Evolutionary conservation across 2,329 filamentous ascomycete species (phyloP).

Genomic region (Sporothrix variecibatus): DNA sequence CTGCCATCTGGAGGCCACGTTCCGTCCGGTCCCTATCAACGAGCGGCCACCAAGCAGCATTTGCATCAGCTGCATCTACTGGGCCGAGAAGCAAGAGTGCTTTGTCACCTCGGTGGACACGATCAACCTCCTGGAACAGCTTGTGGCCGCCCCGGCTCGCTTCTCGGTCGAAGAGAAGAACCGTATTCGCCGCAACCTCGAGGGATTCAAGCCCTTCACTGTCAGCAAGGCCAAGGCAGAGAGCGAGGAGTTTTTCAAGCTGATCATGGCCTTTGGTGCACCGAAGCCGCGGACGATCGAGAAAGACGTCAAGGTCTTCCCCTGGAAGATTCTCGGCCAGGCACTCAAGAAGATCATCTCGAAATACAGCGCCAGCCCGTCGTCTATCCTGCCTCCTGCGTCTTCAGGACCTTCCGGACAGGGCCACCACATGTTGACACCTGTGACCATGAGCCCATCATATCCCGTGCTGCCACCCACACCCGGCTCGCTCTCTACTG

Average conservation of each 20-base stretch:
- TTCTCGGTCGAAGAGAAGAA: conserved; percentile 99
- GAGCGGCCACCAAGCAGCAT: conserved; percentile 82
- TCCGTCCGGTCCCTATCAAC: conserved; percentile 75
- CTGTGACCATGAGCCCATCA: conserved; percentile 41
- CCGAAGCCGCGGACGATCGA: conserved; percentile 97
- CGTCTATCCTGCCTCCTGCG: conserved; percentile 40
- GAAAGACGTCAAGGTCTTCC: conserved; percentile 98
- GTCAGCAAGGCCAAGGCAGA: conserved; percentile 91
- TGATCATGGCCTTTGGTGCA: conserved; percentile 96
- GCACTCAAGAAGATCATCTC: conserved; percentile 98
- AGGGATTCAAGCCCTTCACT: conserved; percentile 88
- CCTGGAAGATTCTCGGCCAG: conserved; percentile 84
- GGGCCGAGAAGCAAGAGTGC: conserved; percentile 87
- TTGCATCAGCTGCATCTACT: conserved; percentile 96
- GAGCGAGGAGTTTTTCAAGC: conserved; percentile 96
- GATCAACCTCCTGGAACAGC: conserved; percentile 88
- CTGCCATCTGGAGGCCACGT: conserved; percentile 77
- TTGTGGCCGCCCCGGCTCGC: conserved; percentile 71
- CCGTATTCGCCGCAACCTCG: conserved; percentile 89
- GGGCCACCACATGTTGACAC: conserved; percentile 45
- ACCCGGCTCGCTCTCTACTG: conserved; percentile 40
- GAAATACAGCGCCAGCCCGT: conserved; percentile 73
- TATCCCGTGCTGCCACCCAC: conserved; percentile 53
- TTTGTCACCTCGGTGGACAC: conserved; percentile 97
- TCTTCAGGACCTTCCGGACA: conserved; percentile 30